Evolutionary conservation across 768 basidiomycete species (phyloP).

Genomic region (Podaxis carcinomalis): DNA sequence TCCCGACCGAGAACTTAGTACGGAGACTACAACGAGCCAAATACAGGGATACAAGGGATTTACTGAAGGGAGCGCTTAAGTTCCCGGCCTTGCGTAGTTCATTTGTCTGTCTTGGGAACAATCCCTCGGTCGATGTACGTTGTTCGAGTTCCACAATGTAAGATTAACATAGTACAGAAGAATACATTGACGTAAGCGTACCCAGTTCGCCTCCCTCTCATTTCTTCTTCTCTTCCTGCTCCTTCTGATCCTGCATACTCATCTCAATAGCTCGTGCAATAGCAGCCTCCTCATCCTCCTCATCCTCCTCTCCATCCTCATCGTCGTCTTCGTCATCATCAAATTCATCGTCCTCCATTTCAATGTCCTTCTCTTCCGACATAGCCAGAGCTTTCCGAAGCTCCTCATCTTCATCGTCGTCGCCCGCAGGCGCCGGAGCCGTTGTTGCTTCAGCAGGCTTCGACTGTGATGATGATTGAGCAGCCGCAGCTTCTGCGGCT

Average conservation of each 20-base stretch:
- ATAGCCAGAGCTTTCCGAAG: constrained; percentile 75
- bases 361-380: constrained; percentile 56
- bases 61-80: too few relatives aligned
- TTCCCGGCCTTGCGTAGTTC: too few relatives aligned
- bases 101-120: too few relatives aligned
- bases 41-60: too few relatives aligned
- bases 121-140: neutral
- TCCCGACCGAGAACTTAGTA: too few relatives aligned
- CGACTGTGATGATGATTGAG: constrained; percentile 22
- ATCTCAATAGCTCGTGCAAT: constrained; percentile 90
- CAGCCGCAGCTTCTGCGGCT: constrained; percentile 39
- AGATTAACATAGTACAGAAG: constrained; percentile 5
- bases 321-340: constrained; percentile 44
- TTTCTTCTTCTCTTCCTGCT: constrained; percentile 36
- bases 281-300: constrained; percentile 77
- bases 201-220: neutral
- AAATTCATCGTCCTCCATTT: constrained; percentile 51
- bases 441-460: constrained; percentile 33
- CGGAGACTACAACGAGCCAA: too few relatives aligned
- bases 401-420: constrained; percentile 76
- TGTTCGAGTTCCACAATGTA: neutral
- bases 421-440: constrained; percentile 40
- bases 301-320: constrained; percentile 56
- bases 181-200: constrained; percentile 3
- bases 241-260: constrained; percentile 76